Conservation (phyloP, 768 basidiomycete genomes). For the Hericium rajendrae region DNA sequence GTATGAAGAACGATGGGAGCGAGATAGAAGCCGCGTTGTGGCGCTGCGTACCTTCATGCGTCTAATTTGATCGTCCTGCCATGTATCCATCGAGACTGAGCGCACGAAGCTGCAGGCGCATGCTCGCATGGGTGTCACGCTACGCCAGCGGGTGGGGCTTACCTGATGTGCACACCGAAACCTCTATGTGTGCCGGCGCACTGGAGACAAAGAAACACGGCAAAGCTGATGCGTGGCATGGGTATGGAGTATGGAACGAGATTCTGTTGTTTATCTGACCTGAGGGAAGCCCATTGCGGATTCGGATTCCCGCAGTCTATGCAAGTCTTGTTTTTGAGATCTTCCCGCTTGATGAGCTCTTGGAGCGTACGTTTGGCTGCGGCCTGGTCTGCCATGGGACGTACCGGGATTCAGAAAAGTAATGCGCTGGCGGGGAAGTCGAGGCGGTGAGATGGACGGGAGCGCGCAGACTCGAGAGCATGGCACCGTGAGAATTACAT, state of each 20-base stretch:
- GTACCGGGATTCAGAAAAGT: not conserved
- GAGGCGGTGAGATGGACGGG: not conserved
- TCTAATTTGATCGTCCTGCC: conserved; percentile 80
- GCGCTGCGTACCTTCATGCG: conserved; percentile 68
- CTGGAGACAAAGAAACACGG: conserved; percentile 87
- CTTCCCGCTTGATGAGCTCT: conserved; percentile 64
- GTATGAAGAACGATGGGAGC: conserved; percentile 5
- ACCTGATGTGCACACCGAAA: conserved; percentile 92
- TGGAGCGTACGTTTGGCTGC: conserved; percentile 63
- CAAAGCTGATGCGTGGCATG: conserved; percentile 40
- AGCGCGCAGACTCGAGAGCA: not conserved
- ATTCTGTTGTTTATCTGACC: conserved; percentile 30
- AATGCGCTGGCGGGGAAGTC: conserved; percentile 1
- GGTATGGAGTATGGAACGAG: not conserved
- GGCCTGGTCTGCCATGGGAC: conserved; percentile 40
- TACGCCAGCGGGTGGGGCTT: conserved; percentile 1
- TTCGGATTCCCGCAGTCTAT: conserved; percentile 83
- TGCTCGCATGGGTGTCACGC: conserved; percentile 9
- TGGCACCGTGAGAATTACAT: not conserved
- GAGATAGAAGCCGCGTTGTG: conserved; percentile 2
- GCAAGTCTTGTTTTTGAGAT: conserved; percentile 68
- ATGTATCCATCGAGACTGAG: conserved; percentile 94
- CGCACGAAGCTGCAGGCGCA: conserved; percentile 62
- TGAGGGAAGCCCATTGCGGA: conserved; percentile 89
- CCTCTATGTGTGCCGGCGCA: conserved; percentile 79